These are phyloP conservation scores for Coleophoma cylindrospora DNA, from an alignment of 2,329 filamentous ascomycete genomes.

Conservation along the genomic window DNA sequence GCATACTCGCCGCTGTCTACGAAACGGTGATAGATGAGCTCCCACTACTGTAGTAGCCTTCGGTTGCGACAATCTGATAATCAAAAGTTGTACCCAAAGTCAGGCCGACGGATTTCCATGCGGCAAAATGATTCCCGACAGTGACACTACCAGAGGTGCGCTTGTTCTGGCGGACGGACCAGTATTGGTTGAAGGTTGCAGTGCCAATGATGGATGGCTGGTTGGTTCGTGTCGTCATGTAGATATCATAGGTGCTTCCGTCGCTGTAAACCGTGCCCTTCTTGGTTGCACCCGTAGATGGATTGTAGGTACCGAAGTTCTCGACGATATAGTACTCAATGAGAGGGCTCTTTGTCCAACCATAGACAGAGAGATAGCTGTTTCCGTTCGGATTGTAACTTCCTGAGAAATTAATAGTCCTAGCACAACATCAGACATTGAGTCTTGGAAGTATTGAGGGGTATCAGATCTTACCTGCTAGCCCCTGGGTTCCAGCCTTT, in stretches of 20 bases:
- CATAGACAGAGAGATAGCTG: slow-evolving; percentile 50
- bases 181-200: slow-evolving; percentile 45
- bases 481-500: slow-evolving; percentile 43
- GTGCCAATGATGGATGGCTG: slow-evolving; percentile 28
- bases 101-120: slow-evolving; percentile 42
- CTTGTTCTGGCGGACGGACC: slow-evolving; percentile 44
- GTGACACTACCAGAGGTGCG: slow-evolving; percentile 44
- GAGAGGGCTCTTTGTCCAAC: slow-evolving; percentile 37
- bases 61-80: slow-evolving; percentile 42
- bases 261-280: slow-evolving; percentile 45
- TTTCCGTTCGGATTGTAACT: slow-evolving; percentile 36
- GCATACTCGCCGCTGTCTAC: background rate
- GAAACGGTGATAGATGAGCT: slow-evolving; percentile 2
- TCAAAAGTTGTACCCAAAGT: slow-evolving; percentile 34
- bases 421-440: slow-evolving; percentile 10
- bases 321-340: slow-evolving; percentile 14
- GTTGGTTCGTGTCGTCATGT: slow-evolving; percentile 11
- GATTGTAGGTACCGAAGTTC: slow-evolving; percentile 33
- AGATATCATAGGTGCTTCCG: slow-evolving; percentile 45
- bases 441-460: background rate
- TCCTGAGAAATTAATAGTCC: slow-evolving; percentile 35
- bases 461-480: slow-evolving; percentile 10
- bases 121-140: slow-evolving; percentile 43
- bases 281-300: slow-evolving; percentile 22
- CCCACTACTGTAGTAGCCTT: slow-evolving; percentile 1